phyloP scores from a whole-genome alignment of 768 basidiomycete species.

The Boletus tomentosulus region DNA sequence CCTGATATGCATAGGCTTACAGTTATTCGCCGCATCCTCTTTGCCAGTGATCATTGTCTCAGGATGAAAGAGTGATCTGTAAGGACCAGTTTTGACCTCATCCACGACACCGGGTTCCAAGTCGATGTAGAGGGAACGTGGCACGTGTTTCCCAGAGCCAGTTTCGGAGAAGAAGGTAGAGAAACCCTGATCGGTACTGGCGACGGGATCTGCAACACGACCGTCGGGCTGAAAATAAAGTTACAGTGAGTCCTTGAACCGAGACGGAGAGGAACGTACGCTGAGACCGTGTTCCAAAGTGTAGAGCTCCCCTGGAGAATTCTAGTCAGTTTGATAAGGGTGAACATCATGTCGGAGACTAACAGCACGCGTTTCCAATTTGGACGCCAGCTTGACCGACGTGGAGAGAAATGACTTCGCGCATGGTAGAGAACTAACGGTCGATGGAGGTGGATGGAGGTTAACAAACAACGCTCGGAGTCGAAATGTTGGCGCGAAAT shows the following conservation, averaged over 20 bases:
- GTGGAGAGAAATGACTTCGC: conserved; percentile 94
- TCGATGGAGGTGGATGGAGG: conserved; percentile 1
- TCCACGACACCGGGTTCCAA: conserved; percentile 95
- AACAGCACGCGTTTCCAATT: conserved; percentile 95
- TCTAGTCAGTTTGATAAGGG: conserved; percentile 7
- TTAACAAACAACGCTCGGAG: no score
- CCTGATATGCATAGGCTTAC: conserved; percentile 44
- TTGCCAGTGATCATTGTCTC: conserved; percentile 97
- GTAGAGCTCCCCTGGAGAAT: conserved; percentile 84
- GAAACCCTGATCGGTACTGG: conserved; percentile 75
- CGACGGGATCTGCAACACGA: conserved; percentile 60
- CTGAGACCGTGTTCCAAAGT: conserved; percentile 96
- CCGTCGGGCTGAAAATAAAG: conserved; percentile 72
- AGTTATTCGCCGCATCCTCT: conserved; percentile 99
- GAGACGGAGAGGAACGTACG: conserved; percentile 45
- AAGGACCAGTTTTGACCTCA: conserved; percentile 88
- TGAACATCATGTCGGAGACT: conserved; percentile 31
- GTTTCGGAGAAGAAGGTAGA: conserved; percentile 98
- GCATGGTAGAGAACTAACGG: conserved; percentile 42
- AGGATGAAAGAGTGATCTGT: conserved; percentile 94
- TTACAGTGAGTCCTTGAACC: conserved; percentile 13
- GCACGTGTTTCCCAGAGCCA: conserved; percentile 91
- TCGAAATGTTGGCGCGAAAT: conserved; percentile 8
- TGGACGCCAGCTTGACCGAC: conserved; percentile 97
- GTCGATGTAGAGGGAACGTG: conserved; percentile 94